Evolutionary conservation across 2,329 filamentous ascomycete genomes (phyloP).

Genomic region (Ciborinia camelliae): DNA sequence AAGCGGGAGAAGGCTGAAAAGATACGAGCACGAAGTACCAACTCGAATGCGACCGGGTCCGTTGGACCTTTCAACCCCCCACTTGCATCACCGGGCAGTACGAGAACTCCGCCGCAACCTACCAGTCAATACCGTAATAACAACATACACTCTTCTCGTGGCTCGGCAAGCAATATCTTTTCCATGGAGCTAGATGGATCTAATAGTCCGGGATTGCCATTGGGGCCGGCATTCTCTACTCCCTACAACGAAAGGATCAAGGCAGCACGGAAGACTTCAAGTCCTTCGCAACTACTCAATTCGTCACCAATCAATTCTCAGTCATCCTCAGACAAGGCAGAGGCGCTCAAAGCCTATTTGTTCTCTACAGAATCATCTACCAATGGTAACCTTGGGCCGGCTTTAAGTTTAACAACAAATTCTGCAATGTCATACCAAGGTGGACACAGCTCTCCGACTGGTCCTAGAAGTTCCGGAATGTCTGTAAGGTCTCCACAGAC

Average conservation of each 20-base stretch:
- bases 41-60: constrained; percentile 46
- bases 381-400: constrained; percentile 5
- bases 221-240: constrained; percentile 66
- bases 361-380: constrained; percentile 39
- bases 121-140: constrained; percentile 38
- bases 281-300: constrained; percentile 18
- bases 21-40: constrained; percentile 55
- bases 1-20: constrained; percentile 76
- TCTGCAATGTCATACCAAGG: constrained; percentile 18
- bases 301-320: constrained; percentile 16
- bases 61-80: constrained; percentile 52
- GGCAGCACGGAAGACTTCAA: constrained; percentile 44
- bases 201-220: constrained; percentile 48
- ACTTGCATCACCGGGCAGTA: constrained; percentile 41
- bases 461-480: constrained; percentile 19
- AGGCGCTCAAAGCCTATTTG: constrained; percentile 56
- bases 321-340: constrained; percentile 40
- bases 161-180: constrained; percentile 56
- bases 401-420: constrained; percentile 17
- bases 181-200: constrained; percentile 65
- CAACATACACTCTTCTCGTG: constrained; percentile 44
- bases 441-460: constrained; percentile 18
- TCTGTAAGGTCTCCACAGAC: constrained; percentile 23
- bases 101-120: constrained; percentile 34
- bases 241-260: constrained; percentile 60